Percentiles rank a stretch among this genome's conserved stretches.
phyloP scores from a whole-genome alignment of 768 basidiomycete genomes.

The Saitozyma sp. region DNA sequence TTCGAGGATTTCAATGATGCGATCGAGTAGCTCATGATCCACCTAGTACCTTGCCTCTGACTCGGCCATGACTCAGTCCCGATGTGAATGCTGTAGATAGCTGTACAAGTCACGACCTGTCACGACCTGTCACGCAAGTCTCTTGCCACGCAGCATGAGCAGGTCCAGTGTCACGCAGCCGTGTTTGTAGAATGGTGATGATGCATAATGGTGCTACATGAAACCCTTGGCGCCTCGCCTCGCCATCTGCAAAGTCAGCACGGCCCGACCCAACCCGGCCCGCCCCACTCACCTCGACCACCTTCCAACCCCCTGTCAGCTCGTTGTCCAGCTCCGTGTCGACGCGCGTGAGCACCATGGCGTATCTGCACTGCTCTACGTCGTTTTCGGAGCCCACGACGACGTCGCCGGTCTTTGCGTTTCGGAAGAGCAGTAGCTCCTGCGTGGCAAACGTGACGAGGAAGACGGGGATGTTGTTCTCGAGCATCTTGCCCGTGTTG shows the following conservation, averaged over 20 bases:
- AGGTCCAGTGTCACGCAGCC: too few relatives aligned
- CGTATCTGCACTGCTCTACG: constrained; percentile 92
- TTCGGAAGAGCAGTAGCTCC: constrained; percentile 87
- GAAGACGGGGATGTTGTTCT: constrained; percentile 83
- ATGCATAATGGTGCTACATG: constrained; percentile 8
- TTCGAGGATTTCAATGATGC: too few relatives aligned
- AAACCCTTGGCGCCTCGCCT: constrained; percentile 18
- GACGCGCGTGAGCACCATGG: constrained; percentile 82
- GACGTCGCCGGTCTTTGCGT: constrained; percentile 83
- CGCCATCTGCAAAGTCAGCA: constrained; percentile 16
- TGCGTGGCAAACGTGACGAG: constrained; percentile 90
- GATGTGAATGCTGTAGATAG: too few relatives aligned
- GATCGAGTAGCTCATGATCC: too few relatives aligned
- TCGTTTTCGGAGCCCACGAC: constrained; percentile 81
- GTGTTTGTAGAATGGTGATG: not conserved
- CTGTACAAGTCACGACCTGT: too few relatives aligned
- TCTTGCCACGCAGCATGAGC: too few relatives aligned
- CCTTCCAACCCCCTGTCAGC: constrained; percentile 96
- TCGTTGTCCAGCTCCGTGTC: constrained; percentile 87
- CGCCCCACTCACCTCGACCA: constrained; percentile 72
- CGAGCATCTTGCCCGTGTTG: constrained; percentile 79
- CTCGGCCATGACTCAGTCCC: too few relatives aligned
- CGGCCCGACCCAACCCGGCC: not conserved
- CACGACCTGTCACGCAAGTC: too few relatives aligned
- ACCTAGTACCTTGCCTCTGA: too few relatives aligned